Evolutionary conservation across 305 asterid genomes (phyloP).

Genomic region (Andrographis paniculata): DNA sequence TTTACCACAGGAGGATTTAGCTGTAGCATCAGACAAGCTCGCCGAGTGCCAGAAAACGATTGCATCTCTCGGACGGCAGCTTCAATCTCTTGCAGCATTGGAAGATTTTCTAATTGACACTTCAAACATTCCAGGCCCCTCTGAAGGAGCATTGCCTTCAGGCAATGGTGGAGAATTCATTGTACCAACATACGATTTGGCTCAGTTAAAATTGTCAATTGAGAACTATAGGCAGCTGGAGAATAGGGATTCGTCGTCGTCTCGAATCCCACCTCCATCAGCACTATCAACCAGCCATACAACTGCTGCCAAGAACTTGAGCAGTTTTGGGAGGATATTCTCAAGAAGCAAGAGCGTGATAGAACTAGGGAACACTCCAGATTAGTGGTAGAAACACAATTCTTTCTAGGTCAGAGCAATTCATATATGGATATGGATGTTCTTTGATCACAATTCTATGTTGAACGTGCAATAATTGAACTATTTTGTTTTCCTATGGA

Average conservation of each 20-base stretch:
- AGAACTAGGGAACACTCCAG: conserved; percentile 33
- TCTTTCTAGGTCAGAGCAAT: too few species aligned
- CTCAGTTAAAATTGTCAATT: conserved; percentile 21
- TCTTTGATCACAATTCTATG: too few species aligned
- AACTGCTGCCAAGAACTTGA: conserved; percentile 30
- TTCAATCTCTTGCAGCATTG: conserved; percentile 71
- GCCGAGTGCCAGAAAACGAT: conserved; percentile 87
- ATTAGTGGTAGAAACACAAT: conserved; percentile 12
- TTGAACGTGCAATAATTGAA: too few species aligned
- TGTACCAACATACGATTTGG: conserved; percentile 21
- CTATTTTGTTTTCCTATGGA: too few species aligned
- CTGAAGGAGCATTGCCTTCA: conserved; percentile 24
- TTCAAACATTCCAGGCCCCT: conserved; percentile 48
- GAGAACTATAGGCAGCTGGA: conserved; percentile 22
- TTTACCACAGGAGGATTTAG: conserved; percentile 89
- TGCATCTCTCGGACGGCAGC: conserved; percentile 81
- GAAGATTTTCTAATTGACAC: conserved; percentile 84
- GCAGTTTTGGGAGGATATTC: conserved; percentile 53
- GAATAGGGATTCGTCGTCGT: conserved; percentile 34
- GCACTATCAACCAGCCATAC: conserved; percentile 27
- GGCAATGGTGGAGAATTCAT: conserved; percentile 24
- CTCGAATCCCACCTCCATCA: conserved; percentile 2
- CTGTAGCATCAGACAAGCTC: conserved; percentile 75
- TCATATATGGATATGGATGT: too few species aligned
- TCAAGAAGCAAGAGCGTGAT: conserved; percentile 41